A percentile compares a stretch with the other conserved stretches of the same genome.
Conservation (phyloP, 2,329 filamentous ascomycete species). For the Gaeumannomyces sp. region DNA sequence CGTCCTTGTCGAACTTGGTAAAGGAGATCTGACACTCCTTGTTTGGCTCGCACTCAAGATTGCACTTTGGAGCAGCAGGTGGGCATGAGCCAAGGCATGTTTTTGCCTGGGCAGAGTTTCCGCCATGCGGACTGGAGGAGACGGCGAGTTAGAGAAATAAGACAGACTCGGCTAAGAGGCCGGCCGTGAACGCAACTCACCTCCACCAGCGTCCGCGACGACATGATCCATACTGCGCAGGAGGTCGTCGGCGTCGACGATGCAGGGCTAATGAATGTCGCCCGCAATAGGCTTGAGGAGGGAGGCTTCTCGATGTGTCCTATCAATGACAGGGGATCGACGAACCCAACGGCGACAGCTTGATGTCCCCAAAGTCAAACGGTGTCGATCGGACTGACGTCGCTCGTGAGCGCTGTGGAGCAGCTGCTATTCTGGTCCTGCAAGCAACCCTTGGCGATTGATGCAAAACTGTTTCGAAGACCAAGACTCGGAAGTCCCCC, state of each 20-base stretch:
- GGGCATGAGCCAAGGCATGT: conserved; percentile 11
- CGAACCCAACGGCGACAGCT: background rate
- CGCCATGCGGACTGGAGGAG: conserved; percentile 18
- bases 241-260: background rate
- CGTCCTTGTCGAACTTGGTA: conserved; percentile 31
- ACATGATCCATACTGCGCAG: conserved; percentile 1
- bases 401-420: conserved; percentile 6
- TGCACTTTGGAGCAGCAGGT: background rate
- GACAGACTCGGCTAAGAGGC: background rate
- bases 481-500: background rate
- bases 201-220: conserved; percentile 6
- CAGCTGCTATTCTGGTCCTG: background rate
- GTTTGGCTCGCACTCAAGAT: conserved; percentile 34
- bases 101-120: conserved; percentile 34
- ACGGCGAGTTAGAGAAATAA: background rate
- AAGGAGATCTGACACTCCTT: conserved; percentile 40
- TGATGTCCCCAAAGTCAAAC: background rate
- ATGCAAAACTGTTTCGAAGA: conserved; percentile 2
- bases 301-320: background rate
- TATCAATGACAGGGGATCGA: background rate
- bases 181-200: background rate
- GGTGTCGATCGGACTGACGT: conserved; percentile 11
- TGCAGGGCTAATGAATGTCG: background rate
- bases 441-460: background rate
- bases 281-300: background rate